Evolutionary conservation across 306 rosid genomes (phyloP), one percentile per base, ranked within the genome.

Genomic region (Dalbergia cochinchinensis): DNA sequence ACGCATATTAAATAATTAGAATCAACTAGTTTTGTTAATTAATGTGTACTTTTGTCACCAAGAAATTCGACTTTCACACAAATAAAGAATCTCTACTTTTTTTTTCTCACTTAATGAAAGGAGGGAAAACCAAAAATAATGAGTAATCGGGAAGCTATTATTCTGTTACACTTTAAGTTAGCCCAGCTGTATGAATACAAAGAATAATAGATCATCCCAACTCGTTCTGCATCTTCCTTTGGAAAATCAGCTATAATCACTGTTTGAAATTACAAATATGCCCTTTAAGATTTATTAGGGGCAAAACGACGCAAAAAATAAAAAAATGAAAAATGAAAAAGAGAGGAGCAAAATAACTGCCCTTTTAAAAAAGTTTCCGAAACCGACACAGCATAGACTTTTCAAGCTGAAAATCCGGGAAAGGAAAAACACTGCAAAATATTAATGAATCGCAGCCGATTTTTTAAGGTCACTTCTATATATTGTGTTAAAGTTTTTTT

Each of bases 151-250:
- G 62, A 83, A 72, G 65, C 48, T 78, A 76, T 66, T 62, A 51
- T 73, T 41, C 61, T 48, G 58, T 68, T 50, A 60, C 53, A n/a
- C 11, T 44, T 60, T 72, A 9, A 22, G 57, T 81, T 80, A 57
- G 68, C 63, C 81, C 89, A 86, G 88, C 79, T 76, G 85, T 88
- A 80, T 70, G 80, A 69, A 57, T 72, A 80, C 73, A 57, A 13
- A 11, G 60, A 78, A 79, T 64, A 65, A 31, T 64, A 42, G 66
- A 62, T 58, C 6, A 68, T 62, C 54, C 42, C 35, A 42, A 18
- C 74, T 60, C 59, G 19, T 60, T 66, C 34, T 59, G 72, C 82
- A 22, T 64, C 84, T 79, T 79, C 50, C 62, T 64, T 69, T 59
- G 11, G 12, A 69, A 73, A 86, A 71, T 78, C 71, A 63, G 84